Evolutionary conservation across 352 stramenopile genomes (phyloP), one percentile per base, ranked within the genome.

Genomic region (Pythium utonaiense): DNA sequence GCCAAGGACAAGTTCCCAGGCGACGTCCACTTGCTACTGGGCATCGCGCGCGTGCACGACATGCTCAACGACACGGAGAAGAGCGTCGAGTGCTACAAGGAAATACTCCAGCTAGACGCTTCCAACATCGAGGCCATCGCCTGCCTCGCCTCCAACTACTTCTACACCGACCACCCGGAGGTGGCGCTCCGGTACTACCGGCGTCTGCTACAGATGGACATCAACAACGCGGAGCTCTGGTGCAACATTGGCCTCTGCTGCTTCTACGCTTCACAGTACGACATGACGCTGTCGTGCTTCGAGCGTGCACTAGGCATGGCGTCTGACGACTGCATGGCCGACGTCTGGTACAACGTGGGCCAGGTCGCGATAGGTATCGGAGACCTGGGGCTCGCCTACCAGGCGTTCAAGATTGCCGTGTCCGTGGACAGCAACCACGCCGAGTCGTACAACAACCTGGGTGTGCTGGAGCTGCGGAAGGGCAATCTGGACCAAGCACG

Each of bases 311-410:
- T 98, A 3, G 60, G 71, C 12, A 74, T 96, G 54, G 90, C 90
- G 12, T 90, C 78, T 47, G 93, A 98, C 71, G 89, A 97, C 57
- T 84, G 75, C 54, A 93, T 95, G 73, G 88, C 87, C 27, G 91
- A 98, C 71, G 77, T 98, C 27, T 98, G 93, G 93, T 98, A 97
- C 78, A 98, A 98, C 69, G 77, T 98, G 30, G 93, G 90, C 1
- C 92, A 98, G 53, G 86, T 98, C 30, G 93, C 83, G 8, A 88
- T 98, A 38, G 89, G 88, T 64, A 94, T 98, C 34, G 92, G 92
- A 24, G 93, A 98, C 69, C 64, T 98, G 19, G 91, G 86, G 5
- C 75, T 98, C 31, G 93, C 91, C 13, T 97, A 97, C 73, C 91
- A 98, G 70, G 87, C 88, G 6, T 97, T 98, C 71, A 98, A 98